Conservation (phyloP, 169 alveolate species). For the Babesia ovata region DNA sequence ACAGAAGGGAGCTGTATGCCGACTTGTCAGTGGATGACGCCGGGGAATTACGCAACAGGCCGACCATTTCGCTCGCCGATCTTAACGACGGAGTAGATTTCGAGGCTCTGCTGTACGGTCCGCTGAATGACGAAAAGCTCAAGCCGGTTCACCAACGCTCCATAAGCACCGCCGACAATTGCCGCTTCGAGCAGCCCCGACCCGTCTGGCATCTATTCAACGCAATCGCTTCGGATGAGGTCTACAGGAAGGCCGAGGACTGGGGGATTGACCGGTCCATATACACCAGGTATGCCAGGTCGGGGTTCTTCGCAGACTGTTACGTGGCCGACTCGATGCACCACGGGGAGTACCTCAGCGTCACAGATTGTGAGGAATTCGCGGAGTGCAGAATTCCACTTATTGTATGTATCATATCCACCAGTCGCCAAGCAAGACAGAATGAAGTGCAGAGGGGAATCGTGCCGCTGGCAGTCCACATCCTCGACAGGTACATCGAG, state of each 20-base stretch:
- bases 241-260: conserved; percentile 33
- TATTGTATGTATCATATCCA: conserved; percentile 53
- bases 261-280: conserved; percentile 71
- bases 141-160: background rate
- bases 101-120: conserved; percentile 23
- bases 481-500: conserved; percentile 54
- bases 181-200: conserved; percentile 36
- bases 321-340: conserved; percentile 55
- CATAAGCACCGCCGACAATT: conserved; percentile 1
- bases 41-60: conserved; percentile 9
- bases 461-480: conserved; percentile 57
- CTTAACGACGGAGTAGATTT: conserved; percentile 6
- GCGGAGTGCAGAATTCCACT: conserved; percentile 67
- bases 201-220: conserved; percentile 29
- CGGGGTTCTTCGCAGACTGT: conserved; percentile 70
- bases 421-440: conserved; percentile 43
- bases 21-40: background rate
- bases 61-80: conserved; percentile 31
- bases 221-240: conserved; percentile 41
- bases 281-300: conserved; percentile 59
- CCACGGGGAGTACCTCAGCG: conserved; percentile 53
- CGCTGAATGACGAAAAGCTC: conserved; percentile 10
- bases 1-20: conserved; percentile 9
- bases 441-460: conserved; percentile 57
- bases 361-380: conserved; percentile 27